phyloP scores from a whole-genome alignment of 306 rosid species.

The Trifolium repens region DNA sequence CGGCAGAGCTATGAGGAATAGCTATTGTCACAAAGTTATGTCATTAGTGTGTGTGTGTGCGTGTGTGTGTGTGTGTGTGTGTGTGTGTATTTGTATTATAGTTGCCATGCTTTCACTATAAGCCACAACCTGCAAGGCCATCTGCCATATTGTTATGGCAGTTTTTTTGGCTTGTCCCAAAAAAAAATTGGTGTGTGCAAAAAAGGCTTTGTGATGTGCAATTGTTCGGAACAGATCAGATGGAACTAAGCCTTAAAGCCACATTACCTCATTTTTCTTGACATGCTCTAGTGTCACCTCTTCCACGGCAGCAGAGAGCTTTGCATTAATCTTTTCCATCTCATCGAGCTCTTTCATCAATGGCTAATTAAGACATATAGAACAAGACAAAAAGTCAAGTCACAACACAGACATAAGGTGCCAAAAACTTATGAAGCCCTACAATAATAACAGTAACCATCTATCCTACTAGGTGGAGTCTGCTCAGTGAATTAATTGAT shows the following conservation, averaged over 20 bases:
- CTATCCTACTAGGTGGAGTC: not conserved
- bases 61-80: too few relatives aligned
- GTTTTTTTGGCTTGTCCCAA: slow-evolving; percentile 7
- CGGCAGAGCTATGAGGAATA: not conserved
- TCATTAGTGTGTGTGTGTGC: not conserved
- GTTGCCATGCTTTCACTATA: not conserved
- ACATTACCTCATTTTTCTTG: slow-evolving; percentile 85
- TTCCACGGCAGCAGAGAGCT: slow-evolving; percentile 91
- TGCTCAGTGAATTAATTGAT: not conserved
- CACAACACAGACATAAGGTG: slow-evolving; percentile 31
- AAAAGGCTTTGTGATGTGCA: not conserved
- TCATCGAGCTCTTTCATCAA: slow-evolving; percentile 99
- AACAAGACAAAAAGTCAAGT: slow-evolving; percentile 42
- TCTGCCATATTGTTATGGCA: not conserved
- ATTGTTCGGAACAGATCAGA: slow-evolving; percentile 17
- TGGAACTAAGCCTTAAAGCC: slow-evolving; percentile 16
- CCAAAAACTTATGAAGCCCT: not conserved
- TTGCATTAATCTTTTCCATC: slow-evolving; percentile 91
- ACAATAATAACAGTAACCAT: not conserved
- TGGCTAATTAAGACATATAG: slow-evolving; percentile 56
- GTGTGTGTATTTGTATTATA: not conserved
- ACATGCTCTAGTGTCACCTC: slow-evolving; percentile 96
- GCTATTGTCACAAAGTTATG: not conserved
- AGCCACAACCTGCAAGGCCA: not conserved
- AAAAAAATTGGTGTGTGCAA: slow-evolving; percentile 10